Evolutionary conservation across 805 yeast genomes (phyloP), one percentile per base, ranked within the genome.

Genomic region (Candida coquimbonensis): DNA sequence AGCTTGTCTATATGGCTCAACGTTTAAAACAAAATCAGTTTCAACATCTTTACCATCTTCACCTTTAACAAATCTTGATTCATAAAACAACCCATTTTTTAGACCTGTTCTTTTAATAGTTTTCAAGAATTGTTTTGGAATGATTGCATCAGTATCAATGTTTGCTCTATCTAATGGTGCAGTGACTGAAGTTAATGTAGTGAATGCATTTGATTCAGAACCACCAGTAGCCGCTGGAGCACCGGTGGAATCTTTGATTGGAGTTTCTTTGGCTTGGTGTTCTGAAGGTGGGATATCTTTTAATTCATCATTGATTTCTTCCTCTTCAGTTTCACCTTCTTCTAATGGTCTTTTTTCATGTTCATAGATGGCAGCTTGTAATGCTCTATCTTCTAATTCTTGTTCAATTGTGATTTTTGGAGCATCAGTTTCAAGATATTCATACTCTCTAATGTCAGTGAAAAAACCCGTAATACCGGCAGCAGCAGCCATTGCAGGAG

Each of bases 401-500:
- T 70, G 60, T 36, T 64, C 68, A 40, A 72, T 57, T 11, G 67
- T 48, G 53, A 87, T 68, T 49, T 78, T 71, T 50, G 95, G 81
- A 45, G 68, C 64, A 57, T 79, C 83, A 53, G 75, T 78, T 52
- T 74, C 75, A 51, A 74, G 70, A 67, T 78, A 84, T 49, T 79
- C 70, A 65, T 77, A 87, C 46, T 87, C 83, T 69, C 99, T 83
- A 57, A 90, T 90, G 63, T 93, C 99, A 39, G 86, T 77, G 59
- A 93, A 82, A 61, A 83, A 88, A 55, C 99, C 99, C 46, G 76
- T 77, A 55, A 93, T 82, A 59, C 90, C 96, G 17, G 99, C 98
- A 19, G 98, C 97, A 31, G 99, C 99, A 40, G 99, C 99, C 99
- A 93, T 93, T 21, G 96, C 96, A 36, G 99, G 99, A 13, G 96